Evolutionary conservation across 176 grass and related monocot species (phyloP).

Genomic region (Triticum monococcum): DNA sequence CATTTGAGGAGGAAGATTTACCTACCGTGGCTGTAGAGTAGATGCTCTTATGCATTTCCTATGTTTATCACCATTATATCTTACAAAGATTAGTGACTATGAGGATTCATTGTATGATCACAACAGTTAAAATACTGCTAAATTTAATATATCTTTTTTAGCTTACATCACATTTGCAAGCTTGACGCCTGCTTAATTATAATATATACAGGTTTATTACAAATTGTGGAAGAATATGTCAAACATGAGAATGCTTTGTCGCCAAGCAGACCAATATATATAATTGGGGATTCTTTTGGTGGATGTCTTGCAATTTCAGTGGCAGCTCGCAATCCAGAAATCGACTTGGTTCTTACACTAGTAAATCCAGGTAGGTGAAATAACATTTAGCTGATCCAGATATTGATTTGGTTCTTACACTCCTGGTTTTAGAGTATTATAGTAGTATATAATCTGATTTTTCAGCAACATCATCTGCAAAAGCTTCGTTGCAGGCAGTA

Average conservation of each 20-base stretch:
- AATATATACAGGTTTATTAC: constrained; percentile 33
- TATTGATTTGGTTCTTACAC: constrained; percentile 47
- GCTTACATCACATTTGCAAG: background rate
- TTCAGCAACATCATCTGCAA: constrained; percentile 81
- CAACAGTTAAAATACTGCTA: background rate
- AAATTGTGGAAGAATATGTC: constrained; percentile 42
- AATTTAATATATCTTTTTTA: background rate
- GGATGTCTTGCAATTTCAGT: constrained; percentile 54
- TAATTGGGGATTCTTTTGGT: constrained; percentile 54
- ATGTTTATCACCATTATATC: background rate
- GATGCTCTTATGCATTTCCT: background rate
- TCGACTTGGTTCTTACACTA: constrained; percentile 54
- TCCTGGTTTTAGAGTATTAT: constrained; percentile 10
- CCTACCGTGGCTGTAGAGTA: no score
- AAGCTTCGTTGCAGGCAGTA: constrained; percentile 53
- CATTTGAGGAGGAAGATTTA: no score
- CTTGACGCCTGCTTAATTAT: background rate
- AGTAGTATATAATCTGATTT: constrained; percentile 17
- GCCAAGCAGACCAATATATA: constrained; percentile 56
- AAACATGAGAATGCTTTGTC: constrained; percentile 41
- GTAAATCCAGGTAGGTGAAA: constrained; percentile 76
- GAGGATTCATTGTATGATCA: background rate
- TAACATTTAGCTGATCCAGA: constrained; percentile 18
- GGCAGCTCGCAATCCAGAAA: constrained; percentile 49
- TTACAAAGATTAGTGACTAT: background rate